These are phyloP conservation scores for Hypericum perforatum DNA, from an alignment of 345 rosid species.

Conservation along the genomic window DNA sequence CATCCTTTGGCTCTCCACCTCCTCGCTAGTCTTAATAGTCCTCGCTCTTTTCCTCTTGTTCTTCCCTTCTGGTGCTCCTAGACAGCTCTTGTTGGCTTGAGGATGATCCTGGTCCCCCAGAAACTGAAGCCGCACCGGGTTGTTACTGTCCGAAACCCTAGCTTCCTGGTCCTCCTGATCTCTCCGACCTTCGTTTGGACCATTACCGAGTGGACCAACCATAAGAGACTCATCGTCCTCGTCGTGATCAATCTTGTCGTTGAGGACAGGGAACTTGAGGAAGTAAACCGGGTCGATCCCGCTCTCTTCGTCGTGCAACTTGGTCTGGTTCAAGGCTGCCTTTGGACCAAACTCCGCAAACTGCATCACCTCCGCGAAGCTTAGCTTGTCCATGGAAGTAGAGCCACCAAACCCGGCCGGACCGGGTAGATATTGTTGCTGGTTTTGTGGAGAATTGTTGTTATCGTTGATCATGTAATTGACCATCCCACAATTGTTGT, in stretches of 20 bases:
- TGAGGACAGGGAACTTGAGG: slow-evolving; percentile 77
- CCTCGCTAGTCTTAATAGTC: slow-evolving; percentile 67
- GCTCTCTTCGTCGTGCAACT: slow-evolving; percentile 43
- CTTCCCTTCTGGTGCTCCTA: slow-evolving; percentile 14
- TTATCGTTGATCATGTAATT: slow-evolving; percentile 45
- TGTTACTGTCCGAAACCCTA: slow-evolving; percentile 36
- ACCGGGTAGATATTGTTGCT: slow-evolving; percentile 19
- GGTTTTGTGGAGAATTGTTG: slow-evolving; percentile 25
- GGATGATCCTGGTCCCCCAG: slow-evolving; percentile 27
- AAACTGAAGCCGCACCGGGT: slow-evolving; percentile 43
- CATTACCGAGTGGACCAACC: slow-evolving; percentile 22
- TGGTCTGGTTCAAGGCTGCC: slow-evolving; percentile 51
- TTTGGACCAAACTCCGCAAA: slow-evolving; percentile 82
- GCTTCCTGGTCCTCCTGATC: slow-evolving; percentile 34
- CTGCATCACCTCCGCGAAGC: slow-evolving; percentile 86
- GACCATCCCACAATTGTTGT: slow-evolving; percentile 29
- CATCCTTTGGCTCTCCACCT: slow-evolving; percentile 89
- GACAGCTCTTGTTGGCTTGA: slow-evolving; percentile 17
- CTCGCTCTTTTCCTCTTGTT: slow-evolving; percentile 75
- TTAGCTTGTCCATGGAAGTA: slow-evolving; percentile 50
- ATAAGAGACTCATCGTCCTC: slow-evolving; percentile 26
- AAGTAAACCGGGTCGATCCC: slow-evolving; percentile 77
- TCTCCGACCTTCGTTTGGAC: slow-evolving; percentile 15
- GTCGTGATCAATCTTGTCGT: slow-evolving; percentile 25
- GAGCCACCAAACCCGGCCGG: slow-evolving; percentile 37